Conservation (phyloP, 257 asterid genomes). For the Capsicum pubescens region DNA sequence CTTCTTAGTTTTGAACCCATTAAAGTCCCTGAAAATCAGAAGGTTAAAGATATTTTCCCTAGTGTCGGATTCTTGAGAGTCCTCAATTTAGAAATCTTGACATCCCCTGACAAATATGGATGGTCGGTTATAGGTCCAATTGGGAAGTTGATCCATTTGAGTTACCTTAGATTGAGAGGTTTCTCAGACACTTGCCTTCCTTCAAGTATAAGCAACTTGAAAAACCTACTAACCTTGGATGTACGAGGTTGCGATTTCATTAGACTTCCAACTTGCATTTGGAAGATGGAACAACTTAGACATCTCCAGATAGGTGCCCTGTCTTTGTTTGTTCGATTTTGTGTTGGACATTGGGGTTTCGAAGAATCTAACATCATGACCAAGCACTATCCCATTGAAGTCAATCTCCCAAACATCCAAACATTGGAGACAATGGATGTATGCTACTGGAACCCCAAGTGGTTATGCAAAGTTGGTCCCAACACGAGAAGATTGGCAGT, state of each 20-base stretch:
- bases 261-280: not conserved
- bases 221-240: not conserved
- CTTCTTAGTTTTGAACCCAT: not conserved
- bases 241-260: not conserved
- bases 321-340: not conserved
- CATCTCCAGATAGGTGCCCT: not conserved
- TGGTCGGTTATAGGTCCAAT: not conserved
- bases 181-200: not conserved
- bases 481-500: not conserved
- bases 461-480: not conserved
- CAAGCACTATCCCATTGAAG: not conserved
- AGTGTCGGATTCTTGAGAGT: not conserved
- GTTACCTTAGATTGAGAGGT: not conserved
- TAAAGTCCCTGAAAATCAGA: not conserved
- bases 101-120: not conserved
- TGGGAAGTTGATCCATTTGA: not conserved
- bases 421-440: not conserved
- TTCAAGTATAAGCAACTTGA: not conserved
- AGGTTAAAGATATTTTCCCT: not conserved
- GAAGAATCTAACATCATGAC: not conserved
- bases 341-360: not conserved
- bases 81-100: not conserved
- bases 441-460: slow-evolving; percentile 5
- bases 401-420: slow-evolving; percentile 17
- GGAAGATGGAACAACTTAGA: not conserved